phyloP scores from a whole-genome alignment of 2,329 filamentous ascomycete genomes.

The Fusarium sp. region DNA sequence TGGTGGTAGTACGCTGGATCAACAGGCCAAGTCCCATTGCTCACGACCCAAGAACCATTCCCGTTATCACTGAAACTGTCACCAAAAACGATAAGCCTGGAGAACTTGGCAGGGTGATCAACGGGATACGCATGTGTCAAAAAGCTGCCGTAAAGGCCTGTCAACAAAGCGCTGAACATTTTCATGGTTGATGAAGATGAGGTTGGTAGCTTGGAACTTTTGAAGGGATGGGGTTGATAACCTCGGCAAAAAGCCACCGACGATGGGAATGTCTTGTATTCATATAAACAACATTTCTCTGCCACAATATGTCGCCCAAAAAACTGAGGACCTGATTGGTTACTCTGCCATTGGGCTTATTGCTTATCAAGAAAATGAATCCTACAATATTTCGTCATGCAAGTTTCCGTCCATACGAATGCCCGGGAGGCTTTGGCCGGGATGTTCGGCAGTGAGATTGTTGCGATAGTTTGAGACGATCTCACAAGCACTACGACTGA shows the following conservation, averaged over 20 bases:
- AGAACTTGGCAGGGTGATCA: neutral
- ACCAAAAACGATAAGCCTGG: conserved; percentile 25
- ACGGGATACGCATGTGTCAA: neutral
- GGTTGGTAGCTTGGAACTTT: neutral
- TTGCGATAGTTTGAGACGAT: neutral
- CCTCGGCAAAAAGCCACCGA: conserved; percentile 8
- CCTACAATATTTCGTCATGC: neutral
- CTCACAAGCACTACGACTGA: neutral
- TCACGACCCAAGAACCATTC: conserved; percentile 28
- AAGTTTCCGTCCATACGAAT: neutral
- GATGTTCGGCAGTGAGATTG: neutral
- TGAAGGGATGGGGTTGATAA: neutral
- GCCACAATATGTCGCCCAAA: neutral
- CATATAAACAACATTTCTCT: neutral
- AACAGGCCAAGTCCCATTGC: conserved; percentile 27
- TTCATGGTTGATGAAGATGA: neutral
- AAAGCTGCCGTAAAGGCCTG: neutral
- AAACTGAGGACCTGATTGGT: rapidly evolving
- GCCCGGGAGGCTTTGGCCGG: neutral
- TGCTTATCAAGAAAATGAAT: neutral
- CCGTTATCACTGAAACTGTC: conserved; percentile 35
- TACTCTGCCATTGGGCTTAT: neutral
- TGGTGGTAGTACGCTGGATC: conserved; percentile 28
- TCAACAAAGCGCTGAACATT: neutral
- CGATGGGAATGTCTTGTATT: conserved; percentile 12